phyloP scores from a whole-genome alignment of 768 basidiomycete species.

The Termitomyces sp. region DNA sequence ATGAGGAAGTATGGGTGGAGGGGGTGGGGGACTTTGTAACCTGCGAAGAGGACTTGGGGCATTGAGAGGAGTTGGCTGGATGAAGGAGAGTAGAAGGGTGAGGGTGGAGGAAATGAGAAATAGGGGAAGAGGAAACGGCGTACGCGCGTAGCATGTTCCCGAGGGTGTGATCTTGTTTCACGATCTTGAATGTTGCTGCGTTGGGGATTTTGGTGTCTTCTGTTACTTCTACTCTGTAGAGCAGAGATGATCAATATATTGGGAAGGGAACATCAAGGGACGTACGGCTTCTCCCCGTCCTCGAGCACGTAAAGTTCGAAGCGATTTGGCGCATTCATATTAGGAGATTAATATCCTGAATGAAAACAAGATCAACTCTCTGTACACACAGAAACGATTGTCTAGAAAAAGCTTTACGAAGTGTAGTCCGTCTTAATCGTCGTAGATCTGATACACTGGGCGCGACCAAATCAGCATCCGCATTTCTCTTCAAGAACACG shows the following conservation, averaged over 20 bases:
- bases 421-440: not conserved
- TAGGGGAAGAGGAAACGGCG: conserved; percentile 25
- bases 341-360: not conserved
- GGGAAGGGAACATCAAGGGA: conserved; percentile 16
- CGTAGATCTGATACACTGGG: not conserved
- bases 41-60: conserved; percentile 90
- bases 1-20: conserved; percentile 92
- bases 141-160: conserved; percentile 96
- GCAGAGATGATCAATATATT: not conserved
- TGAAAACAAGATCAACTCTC: not conserved
- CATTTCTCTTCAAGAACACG: not conserved
- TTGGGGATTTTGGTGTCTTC: conserved; percentile 99
- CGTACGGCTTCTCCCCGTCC: conserved; percentile 92
- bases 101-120: conserved; percentile 1
- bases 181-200: conserved; percentile 90
- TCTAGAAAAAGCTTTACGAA: not conserved
- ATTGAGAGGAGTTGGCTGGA: conserved; percentile 84
- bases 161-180: conserved; percentile 97
- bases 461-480: not conserved
- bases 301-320: conserved; percentile 75
- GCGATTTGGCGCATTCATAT: conserved; percentile 93
- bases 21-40: conserved; percentile 97
- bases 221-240: conserved; percentile 73
- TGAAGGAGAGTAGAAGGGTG: not conserved
- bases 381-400: no score